Base-by-base conservation (phyloP, 108 stramenopile species). In the Bacterosira constricta region DNA sequence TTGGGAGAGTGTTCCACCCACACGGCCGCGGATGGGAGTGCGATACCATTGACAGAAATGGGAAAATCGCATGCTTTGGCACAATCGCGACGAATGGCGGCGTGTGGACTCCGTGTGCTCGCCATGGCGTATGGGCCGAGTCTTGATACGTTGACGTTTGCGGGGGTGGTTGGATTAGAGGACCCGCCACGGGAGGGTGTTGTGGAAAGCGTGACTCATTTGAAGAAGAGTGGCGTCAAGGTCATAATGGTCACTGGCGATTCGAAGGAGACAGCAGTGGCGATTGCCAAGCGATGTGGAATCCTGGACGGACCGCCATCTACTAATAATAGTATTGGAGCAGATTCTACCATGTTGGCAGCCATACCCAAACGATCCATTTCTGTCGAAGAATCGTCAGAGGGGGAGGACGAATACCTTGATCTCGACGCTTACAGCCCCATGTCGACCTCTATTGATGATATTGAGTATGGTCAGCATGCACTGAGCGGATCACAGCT, bases 231-330 rank as follows among this genome's bases (percentile, higher is more conserved):
- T 55, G 96, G 96, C 13, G 93, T 97, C 0, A 86, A 92, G 37
- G 92, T 96, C 17, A 82, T 96, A 59, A 99, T 99, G 97, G 92
- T 99, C 30, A 99, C 99, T 1, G 99, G 99, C 15, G 99, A 99
- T 77, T 82, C 91, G 12, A 88, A 96, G 50, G 96, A 94, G 57
- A 99, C 98, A 12, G 98, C 98, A 1, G 50, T 97, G 23, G 95
- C 97, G 0, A 95, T 99, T 57, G 98, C 96, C 0, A 63, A 79
- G 25, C 68, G 92, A 55, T 88, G 96, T 65, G 96, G 96, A 0
- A 96, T 98, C 54, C 45, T 95, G 21, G 86, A 84, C 52, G 21
- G 29, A 27, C 7, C 39, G 4, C 61, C 75, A 3, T 65, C 63
- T 44, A 15, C 58, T 18, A 21, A 39, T 0, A 51, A 36, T n/a